Conservation (phyloP, 768 basidiomycete species). For the Gymnopilus dilepis region DNA sequence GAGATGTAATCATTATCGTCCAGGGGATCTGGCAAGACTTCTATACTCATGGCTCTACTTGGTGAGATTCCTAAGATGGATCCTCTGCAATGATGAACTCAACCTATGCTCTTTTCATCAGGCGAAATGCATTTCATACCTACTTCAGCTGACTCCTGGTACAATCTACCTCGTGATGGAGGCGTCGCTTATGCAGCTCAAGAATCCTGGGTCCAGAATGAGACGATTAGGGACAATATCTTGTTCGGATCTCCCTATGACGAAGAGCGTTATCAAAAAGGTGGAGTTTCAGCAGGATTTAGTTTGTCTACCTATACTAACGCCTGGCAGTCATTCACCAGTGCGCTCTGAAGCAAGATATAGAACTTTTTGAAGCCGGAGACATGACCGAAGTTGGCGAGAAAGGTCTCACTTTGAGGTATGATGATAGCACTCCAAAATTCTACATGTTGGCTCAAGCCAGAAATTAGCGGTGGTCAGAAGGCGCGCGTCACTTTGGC, state of each 20-base stretch:
- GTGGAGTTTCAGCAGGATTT: conserved; percentile 10
- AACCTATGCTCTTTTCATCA: conserved; percentile 13
- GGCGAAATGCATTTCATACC: conserved; percentile 73
- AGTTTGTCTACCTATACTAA: neutral
- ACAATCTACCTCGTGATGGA: conserved; percentile 66
- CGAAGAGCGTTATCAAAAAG: conserved; percentile 74
- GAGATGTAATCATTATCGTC: conserved; percentile 20
- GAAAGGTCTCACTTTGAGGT: conserved; percentile 59
- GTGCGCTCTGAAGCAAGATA: conserved; percentile 73
- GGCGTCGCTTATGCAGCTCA: conserved; percentile 85
- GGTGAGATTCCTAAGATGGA: conserved; percentile 44
- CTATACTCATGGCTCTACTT: conserved; percentile 66
- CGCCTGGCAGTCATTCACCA: conserved; percentile 56
- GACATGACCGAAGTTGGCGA: conserved; percentile 74
- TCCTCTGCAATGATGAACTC: neutral
- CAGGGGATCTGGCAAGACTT: conserved; percentile 61
- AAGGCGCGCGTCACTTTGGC: conserved; percentile 56
- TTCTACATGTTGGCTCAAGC: neutral
- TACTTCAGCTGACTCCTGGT: conserved; percentile 60
- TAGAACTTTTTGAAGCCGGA: conserved; percentile 68
- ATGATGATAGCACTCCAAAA: neutral
- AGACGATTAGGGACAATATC: conserved; percentile 83
- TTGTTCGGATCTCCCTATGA: conserved; percentile 81
- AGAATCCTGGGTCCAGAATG: conserved; percentile 86
- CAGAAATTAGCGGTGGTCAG: conserved; percentile 45